A percentile compares a stretch with the other conserved stretches of the same genome.
Evolutionary conservation across 2,329 filamentous ascomycete species (phyloP).

Genomic region (Botrytis porri): DNA sequence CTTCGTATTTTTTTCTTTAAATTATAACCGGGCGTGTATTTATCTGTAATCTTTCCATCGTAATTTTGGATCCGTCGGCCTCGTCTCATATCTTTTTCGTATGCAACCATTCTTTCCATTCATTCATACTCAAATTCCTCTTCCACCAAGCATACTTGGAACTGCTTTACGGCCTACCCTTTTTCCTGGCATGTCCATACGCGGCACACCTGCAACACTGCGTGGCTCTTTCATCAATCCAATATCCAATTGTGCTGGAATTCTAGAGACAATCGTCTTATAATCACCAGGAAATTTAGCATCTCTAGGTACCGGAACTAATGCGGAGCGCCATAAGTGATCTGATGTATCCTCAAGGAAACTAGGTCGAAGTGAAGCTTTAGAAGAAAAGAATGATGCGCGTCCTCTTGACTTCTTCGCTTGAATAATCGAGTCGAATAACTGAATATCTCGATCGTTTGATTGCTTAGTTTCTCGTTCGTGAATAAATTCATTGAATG

Average conservation of each 20-base stretch:
- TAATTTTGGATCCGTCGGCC: not conserved
- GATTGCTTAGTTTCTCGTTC: constrained; percentile 67
- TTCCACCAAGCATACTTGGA: constrained; percentile 37
- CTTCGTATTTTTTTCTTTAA: not conserved
- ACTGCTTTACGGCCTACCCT: constrained; percentile 38
- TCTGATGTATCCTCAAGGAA: constrained; percentile 73
- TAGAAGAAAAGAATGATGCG: constrained; percentile 50
- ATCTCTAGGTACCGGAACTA: constrained; percentile 55
- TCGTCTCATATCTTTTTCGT: not conserved
- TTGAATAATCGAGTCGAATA: constrained; percentile 82
- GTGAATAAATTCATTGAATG: constrained; percentile 81
- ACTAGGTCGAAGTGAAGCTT: constrained; percentile 41
- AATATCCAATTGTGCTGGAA: constrained; percentile 80
- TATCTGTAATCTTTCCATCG: constrained; percentile 8
- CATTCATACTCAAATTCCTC: constrained; percentile 4
- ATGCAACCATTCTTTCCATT: not conserved
- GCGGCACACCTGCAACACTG: constrained; percentile 82
- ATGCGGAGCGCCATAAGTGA: constrained; percentile 73
- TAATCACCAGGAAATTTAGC: constrained; percentile 63
- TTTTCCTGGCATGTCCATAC: constrained; percentile 42
- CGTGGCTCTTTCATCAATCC: constrained; percentile 89
- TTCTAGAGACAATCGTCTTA: constrained; percentile 57
- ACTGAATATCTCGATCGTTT: constrained; percentile 63
- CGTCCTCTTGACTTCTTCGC: constrained; percentile 68
- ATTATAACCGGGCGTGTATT: not conserved